Conservation (phyloP, 1,284 basidiomycete genomes). For the Pyrrhoderma lamaoense region DNA sequence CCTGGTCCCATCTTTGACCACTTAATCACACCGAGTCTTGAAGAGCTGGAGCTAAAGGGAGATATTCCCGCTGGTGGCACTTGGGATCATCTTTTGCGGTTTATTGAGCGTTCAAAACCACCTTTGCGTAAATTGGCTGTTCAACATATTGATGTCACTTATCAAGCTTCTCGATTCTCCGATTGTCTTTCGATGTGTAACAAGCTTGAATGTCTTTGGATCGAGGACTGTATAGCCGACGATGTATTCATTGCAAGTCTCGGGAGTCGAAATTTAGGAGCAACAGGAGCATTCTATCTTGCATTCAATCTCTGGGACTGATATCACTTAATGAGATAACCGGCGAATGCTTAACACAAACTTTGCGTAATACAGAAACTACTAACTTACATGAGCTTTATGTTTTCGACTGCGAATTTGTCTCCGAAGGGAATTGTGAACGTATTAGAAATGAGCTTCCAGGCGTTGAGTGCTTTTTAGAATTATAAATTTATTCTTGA, state of each 20-base stretch:
- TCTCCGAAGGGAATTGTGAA: conserved; percentile 10
- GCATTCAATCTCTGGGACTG: conserved; percentile 7
- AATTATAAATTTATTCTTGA: no score
- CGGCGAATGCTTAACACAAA: conserved; percentile 10
- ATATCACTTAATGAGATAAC: conserved; percentile 7
- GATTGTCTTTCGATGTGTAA: conserved; percentile 6
- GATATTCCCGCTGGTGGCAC: conserved; percentile 10
- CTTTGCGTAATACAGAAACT: conserved; percentile 1
- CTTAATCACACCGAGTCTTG: conserved; percentile 5
- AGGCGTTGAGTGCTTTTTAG: no score
- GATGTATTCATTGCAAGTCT: conserved; percentile 4
- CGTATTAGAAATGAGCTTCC: neutral
- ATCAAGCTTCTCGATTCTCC: conserved; percentile 1
- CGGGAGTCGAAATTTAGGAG: neutral
- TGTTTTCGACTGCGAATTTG: conserved; percentile 12
- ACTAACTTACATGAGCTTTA: conserved; percentile 10
- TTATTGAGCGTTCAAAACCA: conserved; percentile 6
- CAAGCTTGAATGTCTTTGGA: conserved; percentile 8
- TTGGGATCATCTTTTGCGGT: conserved; percentile 13
- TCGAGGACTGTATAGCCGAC: conserved; percentile 12
- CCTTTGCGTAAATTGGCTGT: conserved; percentile 6
- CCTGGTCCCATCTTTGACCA: conserved; percentile 8
- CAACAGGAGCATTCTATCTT: neutral
- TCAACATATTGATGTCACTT: conserved; percentile 10
- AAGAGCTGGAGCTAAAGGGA: conserved; percentile 11